A percentile compares a stretch with the other conserved stretches of the same genome.
Evolutionary conservation across 768 basidiomycete genomes (phyloP).

Genomic region (Leucosporidium creatinivorum): DNA sequence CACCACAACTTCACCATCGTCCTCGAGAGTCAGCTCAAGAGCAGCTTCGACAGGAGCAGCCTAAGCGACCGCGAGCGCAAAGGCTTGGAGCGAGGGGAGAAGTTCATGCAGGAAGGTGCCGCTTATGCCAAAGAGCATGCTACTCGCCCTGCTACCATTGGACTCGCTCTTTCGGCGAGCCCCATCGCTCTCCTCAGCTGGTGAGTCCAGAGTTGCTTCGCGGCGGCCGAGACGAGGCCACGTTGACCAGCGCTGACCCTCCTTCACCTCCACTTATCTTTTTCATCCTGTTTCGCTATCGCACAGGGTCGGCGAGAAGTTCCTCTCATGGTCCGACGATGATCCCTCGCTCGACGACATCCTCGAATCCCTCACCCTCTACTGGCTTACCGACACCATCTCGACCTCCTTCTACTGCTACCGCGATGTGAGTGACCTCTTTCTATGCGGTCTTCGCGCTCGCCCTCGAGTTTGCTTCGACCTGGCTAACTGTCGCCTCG

Average conservation of each 20-base stretch:
- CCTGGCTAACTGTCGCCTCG: not conserved
- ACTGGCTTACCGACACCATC: constrained; percentile 24
- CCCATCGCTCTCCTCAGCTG: not conserved
- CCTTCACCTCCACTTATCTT: not conserved
- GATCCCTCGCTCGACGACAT: constrained; percentile 18
- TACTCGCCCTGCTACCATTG: constrained; percentile 9
- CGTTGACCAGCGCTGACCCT: too few species aligned
- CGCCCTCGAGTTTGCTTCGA: not conserved
- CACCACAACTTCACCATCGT: constrained; percentile 26
- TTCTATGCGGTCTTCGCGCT: too few species aligned
- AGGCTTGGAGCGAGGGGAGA: constrained; percentile 7
- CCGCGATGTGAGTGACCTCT: constrained; percentile 1
- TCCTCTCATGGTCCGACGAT: constrained; percentile 33
- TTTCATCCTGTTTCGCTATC: not conserved
- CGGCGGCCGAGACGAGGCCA: too few species aligned
- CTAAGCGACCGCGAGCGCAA: constrained; percentile 5
- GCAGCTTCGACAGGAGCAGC: not conserved
- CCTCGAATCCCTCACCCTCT: constrained; percentile 20
- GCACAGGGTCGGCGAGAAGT: constrained; percentile 33
- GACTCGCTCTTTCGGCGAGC: not conserved
- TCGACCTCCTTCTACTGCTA: constrained; percentile 27
- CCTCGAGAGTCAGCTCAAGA: not conserved
- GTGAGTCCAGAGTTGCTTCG: not conserved
- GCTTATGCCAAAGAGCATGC: constrained; percentile 28
- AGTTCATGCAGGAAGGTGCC: constrained; percentile 20